phyloP scores from a whole-genome alignment of 2,329 filamentous ascomycete genomes.

The Sporothrix mexicana region DNA sequence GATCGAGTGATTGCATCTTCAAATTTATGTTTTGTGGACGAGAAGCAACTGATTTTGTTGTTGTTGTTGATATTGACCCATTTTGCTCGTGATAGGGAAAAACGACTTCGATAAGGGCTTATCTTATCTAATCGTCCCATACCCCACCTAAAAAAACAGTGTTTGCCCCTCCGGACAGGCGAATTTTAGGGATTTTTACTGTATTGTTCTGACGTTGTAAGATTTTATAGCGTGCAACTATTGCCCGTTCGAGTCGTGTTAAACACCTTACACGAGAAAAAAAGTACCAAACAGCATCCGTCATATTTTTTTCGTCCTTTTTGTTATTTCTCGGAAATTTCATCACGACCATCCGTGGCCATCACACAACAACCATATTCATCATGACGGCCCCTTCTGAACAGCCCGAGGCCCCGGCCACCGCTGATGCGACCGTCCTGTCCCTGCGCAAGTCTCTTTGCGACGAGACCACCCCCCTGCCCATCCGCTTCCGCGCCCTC shows the following conservation, averaged over 20 bases:
- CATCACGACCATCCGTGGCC: background rate
- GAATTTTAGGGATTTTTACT: constrained; percentile 31
- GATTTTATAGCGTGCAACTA: constrained; percentile 14
- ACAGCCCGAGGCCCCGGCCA: constrained; percentile 33
- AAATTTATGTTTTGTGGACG: too few species aligned
- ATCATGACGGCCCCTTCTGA: constrained; percentile 41
- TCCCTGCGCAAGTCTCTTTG: constrained; percentile 76
- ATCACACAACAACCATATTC: background rate
- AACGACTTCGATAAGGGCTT: constrained; percentile 25
- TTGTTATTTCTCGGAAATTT: constrained; percentile 14
- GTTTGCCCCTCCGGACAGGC: constrained; percentile 29
- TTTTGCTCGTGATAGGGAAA: constrained; percentile 23
- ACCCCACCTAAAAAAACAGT: constrained; percentile 30
- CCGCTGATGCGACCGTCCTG: constrained; percentile 55
- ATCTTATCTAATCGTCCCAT: constrained; percentile 32
- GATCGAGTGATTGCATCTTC: too few species aligned
- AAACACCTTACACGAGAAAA: background rate
- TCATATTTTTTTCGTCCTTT: background rate
- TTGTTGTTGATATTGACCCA: background rate
- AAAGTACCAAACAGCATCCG: background rate
- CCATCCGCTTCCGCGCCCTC: constrained; percentile 90
- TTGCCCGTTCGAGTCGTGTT: constrained; percentile 24
- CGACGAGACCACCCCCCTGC: constrained; percentile 80
- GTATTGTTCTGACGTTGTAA: background rate
- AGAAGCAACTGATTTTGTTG: background rate